Base-by-base conservation (phyloP, 2,329 filamentous ascomycete genomes). In the Beauveria brongniartii region DNA sequence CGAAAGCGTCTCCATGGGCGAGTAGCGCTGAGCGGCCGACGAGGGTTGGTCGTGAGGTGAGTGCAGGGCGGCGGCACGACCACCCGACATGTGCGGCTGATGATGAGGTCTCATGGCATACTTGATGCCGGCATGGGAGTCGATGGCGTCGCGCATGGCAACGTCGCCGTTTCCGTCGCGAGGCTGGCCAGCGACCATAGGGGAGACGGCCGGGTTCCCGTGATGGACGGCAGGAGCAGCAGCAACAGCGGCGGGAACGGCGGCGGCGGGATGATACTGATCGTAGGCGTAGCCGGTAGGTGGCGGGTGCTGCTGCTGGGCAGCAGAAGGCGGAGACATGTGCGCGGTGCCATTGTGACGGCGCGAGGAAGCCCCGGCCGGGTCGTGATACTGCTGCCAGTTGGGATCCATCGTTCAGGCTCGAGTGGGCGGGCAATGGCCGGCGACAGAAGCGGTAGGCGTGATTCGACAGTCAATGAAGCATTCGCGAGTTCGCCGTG, bases 1-100 rank as follows among this genome's bases (percentile, higher is more conserved):
- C 63, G 92, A 91, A 63, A 95, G 79, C 18, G 86, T 84, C 73
- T 96, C 93, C 92, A 97, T 97, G 65, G 93, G 94, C 52, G 93
- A 97, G 76, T 97, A 97, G 71, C 92, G 86, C 73, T 95, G 90
- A 63, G 92, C 90, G 61, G 91, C 91, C 55, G 90, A 82, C 48
- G 91, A 94, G 62, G 90, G 86, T 70, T 93, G 87, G 66, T 87
- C 74, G 61, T 72, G 86, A 55, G 87, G 78, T 52, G 88, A 89
- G 72, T 93, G 88, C 67, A 91, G 84, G 65, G 77, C 72, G 63
- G 73, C 69, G 65, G 68, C 66, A 40, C 55, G 48, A 63, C 72
- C 68, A 60, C 74, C 74, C 30, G 82, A 85, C 63, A 84, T 79
- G 67, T 93, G 86, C 69, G 91, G 85, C 71, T 91, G 87, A 71